These are phyloP conservation scores for Saturnispora halmiae DNA, from an alignment of 805 yeast species.

Conservation along the genomic window DNA sequence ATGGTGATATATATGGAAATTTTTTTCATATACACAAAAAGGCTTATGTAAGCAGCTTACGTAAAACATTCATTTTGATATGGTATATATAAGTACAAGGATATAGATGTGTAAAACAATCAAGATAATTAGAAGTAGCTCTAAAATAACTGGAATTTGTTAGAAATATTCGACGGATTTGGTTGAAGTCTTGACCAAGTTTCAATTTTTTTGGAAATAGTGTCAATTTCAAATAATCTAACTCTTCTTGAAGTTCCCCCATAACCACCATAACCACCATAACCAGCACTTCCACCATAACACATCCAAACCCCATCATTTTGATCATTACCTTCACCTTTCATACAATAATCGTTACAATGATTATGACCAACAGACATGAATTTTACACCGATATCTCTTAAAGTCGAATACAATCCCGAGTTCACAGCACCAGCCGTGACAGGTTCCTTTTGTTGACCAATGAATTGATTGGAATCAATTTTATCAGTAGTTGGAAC, in stretches of 20 bases:
- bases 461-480: conserved; percentile 34
- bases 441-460: conserved; percentile 59
- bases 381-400: conserved; percentile 61
- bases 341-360: conserved; percentile 81
- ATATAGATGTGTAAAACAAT: no score
- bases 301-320: conserved; percentile 66
- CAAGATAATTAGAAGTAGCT: background rate
- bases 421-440: conserved; percentile 71
- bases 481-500: background rate
- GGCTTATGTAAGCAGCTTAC: background rate
- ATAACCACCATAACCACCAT: conserved; percentile 94
- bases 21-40: background rate
- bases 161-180: no score
- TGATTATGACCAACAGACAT: conserved; percentile 92
- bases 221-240: conserved; percentile 61
- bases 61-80: no score
- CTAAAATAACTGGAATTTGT: no score
- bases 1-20: background rate
- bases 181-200: conserved; percentile 72
- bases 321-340: conserved; percentile 31
- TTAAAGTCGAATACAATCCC: conserved; percentile 51
- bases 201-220: conserved; percentile 35
- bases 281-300: conserved; percentile 90
- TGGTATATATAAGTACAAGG: no score
- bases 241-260: conserved; percentile 78